phyloP scores from a whole-genome alignment of 768 basidiomycete genomes.

The Termitomyces sp. region DNA sequence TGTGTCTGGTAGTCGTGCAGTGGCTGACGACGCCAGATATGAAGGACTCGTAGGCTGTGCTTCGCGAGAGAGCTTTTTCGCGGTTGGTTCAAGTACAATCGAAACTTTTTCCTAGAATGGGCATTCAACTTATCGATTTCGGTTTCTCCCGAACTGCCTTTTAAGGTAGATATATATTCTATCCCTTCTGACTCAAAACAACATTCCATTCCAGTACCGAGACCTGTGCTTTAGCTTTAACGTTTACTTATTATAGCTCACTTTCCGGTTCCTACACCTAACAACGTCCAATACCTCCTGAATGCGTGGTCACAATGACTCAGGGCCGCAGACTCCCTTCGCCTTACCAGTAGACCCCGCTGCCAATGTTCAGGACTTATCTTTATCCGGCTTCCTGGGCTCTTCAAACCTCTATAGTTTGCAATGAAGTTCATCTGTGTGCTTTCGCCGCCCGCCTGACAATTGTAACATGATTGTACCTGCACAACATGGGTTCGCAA shows the following conservation, averaged over 20 bases:
- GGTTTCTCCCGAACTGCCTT: slow-evolving; percentile 10
- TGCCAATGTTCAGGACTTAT: not conserved
- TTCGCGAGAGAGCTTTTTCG: slow-evolving; percentile 9
- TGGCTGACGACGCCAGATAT: slow-evolving; percentile 16
- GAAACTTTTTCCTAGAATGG: slow-evolving; percentile 9
- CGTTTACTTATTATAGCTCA: not conserved
- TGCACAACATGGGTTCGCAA: not conserved
- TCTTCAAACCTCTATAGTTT: too few species aligned
- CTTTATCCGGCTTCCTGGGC: not conserved
- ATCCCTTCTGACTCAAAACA: not conserved
- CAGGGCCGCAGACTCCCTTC: not conserved
- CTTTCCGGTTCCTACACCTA: not conserved
- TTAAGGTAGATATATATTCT: not conserved
- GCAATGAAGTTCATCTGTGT: not conserved
- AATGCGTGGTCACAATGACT: too few species aligned
- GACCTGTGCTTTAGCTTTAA: not conserved
- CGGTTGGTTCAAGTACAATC: slow-evolving; percentile 8
- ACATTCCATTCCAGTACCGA: not conserved
- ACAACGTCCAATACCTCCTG: too few species aligned
- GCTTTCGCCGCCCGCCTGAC: too few species aligned
- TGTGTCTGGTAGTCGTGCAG: slow-evolving; percentile 33
- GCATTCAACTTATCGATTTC: slow-evolving; percentile 12
- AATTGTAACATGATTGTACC: too few species aligned
- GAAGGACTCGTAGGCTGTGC: not conserved
- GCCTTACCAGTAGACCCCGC: not conserved